Base-by-base conservation (phyloP, 495 filamentous ascomycete species). In the Penicillium goetzii region DNA sequence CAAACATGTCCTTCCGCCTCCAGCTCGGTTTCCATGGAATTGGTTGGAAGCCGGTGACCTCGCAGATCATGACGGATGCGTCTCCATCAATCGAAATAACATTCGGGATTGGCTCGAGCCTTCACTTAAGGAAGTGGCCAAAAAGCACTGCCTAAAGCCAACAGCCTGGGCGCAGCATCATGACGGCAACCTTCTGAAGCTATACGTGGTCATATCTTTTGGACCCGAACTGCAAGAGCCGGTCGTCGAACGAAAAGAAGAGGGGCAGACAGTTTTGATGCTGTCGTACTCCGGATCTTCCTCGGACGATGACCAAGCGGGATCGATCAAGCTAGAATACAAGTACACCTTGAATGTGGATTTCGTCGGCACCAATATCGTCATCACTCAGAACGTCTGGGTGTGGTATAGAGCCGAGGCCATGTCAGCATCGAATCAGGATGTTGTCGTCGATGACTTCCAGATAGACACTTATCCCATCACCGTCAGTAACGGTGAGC, bases 331-430 rank as follows among this genome's bases (percentile, higher is more conserved):
- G 19, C n/a, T 45, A 19, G 19, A 23, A 6, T 45, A 45, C 41
- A 45, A 45, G 41, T 45, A 45, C 41, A 23, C 41, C 7, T 10
- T 45, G 41, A 45, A 45, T 21, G 41, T 45, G 41, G 41, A 45
- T 45, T 45, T 45, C 41, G n/a, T 45, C 41, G 41, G 41, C n/a
- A 23, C 41, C 41, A 45, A 21, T 15, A 45, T 45, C 41, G 14
- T 45, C 41, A 45, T 45, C 19, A 45, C 41, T 6, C 41, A 45
- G n/a, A 45, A 45, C 9, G 41, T 45, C 41, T 45, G 41, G 41
- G 41, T 45, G 9, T 23, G 41, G 41, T 45, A 45, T 12, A 10
- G 23, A 6, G 41, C 41, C 9, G 1, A 45, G 8, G 41, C 41
- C 19, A 11, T 45, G 8, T 45, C 41, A 21, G 7, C n/a, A 11